These are phyloP conservation scores for Fagopyrum tataricum DNA, from an alignment of 148 eudicot genomes.

Conservation along the genomic window DNA sequence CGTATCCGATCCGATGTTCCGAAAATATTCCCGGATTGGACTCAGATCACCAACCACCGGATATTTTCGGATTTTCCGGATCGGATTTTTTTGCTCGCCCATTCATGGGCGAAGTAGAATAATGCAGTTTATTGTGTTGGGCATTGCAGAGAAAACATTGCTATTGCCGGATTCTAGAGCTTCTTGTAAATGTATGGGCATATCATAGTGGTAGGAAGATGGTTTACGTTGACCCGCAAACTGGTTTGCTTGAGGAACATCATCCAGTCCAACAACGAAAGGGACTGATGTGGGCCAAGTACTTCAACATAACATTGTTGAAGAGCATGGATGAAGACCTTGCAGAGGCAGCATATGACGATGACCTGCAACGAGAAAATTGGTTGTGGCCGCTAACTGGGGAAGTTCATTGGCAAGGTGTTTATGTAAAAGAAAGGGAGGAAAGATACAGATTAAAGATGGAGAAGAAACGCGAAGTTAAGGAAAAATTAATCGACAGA, in stretches of 20 bases:
- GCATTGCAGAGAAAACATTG: constrained; percentile 67
- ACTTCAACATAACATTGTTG: constrained; percentile 59
- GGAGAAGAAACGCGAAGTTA: constrained; percentile 90
- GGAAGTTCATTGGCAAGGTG: constrained; percentile 91
- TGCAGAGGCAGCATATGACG: constrained; percentile 91
- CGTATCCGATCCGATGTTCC: not conserved
- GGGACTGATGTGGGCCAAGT: constrained; percentile 81
- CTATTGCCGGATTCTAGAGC: constrained; percentile 78
- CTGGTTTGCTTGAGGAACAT: constrained; percentile 73
- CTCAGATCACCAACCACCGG: too few relatives aligned
- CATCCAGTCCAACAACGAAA: constrained; percentile 68
- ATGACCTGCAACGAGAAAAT: constrained; percentile 43
- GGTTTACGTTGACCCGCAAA: constrained; percentile 70
- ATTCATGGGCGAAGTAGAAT: too few relatives aligned
- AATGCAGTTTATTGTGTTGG: not conserved
- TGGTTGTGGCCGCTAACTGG: constrained; percentile 99
- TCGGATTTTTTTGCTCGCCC: too few relatives aligned
- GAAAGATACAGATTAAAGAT: constrained; percentile 76
- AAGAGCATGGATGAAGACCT: constrained; percentile 97
- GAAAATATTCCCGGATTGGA: too few relatives aligned
- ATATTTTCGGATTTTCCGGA: too few relatives aligned
- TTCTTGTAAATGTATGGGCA: constrained; percentile 96
- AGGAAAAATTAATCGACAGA: constrained; percentile 72
- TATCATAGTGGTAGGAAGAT: constrained; percentile 89
- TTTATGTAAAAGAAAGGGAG: constrained; percentile 91